Evolutionary conservation across 148 eudicot genomes (phyloP).

Genomic region (Heliosperma pusillum): DNA sequence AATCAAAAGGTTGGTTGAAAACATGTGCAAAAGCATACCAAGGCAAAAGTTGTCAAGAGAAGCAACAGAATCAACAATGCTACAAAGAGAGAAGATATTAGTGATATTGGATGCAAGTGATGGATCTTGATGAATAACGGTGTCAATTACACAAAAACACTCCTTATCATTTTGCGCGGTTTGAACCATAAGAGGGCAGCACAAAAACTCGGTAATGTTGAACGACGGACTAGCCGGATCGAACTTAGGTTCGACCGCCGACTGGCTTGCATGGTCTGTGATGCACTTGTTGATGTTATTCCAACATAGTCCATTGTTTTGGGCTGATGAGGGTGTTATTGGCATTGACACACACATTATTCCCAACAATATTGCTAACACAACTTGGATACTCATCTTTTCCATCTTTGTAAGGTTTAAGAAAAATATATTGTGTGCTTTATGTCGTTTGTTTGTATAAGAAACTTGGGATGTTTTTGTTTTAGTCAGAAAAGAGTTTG

Average conservation of each 20-base stretch:
- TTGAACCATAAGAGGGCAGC: slow-evolving; percentile 16
- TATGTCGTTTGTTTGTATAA: too few species aligned
- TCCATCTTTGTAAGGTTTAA: too few species aligned
- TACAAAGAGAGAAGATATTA: slow-evolving; percentile 8
- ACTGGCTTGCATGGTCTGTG: background rate
- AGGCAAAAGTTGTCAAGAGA: slow-evolving; percentile 19
- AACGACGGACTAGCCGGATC: slow-evolving; percentile 17
- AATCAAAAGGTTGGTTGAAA: background rate
- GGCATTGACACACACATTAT: slow-evolving; percentile 3
- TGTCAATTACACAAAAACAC: slow-evolving; percentile 6
- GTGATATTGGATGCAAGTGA: background rate
- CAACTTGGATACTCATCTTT: slow-evolving; percentile 1
- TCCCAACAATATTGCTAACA: background rate
- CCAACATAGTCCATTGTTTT: slow-evolving; percentile 11
- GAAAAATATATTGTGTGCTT: too few species aligned
- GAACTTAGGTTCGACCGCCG: background rate
- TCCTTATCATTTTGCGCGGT: slow-evolving; percentile 9
- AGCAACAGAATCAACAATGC: slow-evolving; percentile 3
- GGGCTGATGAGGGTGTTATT: background rate
- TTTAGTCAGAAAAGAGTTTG: too few species aligned
- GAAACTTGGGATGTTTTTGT: too few species aligned
- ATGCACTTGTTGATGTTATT: background rate
- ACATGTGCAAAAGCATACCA: background rate
- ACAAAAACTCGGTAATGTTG: slow-evolving; percentile 8
- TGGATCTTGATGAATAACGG: slow-evolving; percentile 15